These are phyloP conservation scores for Aspergillus incahuasiensis DNA, from an alignment of 495 filamentous ascomycete species.

Conservation along the genomic window DNA sequence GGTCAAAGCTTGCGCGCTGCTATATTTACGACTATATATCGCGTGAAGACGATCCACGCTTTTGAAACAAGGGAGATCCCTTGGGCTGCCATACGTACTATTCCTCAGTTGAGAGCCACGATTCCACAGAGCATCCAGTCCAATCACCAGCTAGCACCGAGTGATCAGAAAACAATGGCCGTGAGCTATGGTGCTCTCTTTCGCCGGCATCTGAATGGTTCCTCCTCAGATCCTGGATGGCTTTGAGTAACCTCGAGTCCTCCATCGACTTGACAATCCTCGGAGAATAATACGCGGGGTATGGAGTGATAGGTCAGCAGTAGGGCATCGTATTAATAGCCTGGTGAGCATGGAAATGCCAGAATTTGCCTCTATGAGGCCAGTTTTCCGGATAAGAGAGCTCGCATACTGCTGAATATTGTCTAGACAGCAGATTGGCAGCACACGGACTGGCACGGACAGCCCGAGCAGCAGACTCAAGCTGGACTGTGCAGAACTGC, in stretches of 20 bases:
- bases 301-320: neutral
- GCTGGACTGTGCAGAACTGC: neutral
- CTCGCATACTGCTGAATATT: neutral
- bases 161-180: neutral
- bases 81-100: neutral
- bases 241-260: neutral
- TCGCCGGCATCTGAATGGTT: neutral
- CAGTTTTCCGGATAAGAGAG: neutral
- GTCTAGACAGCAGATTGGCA: neutral
- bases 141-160: neutral
- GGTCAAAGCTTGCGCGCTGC: neutral
- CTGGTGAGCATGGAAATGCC: neutral
- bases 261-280: neutral
- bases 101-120: neutral
- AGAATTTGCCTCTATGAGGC: neutral
- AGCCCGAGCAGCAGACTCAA: neutral
- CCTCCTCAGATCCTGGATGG: neutral
- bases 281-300: neutral
- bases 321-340: neutral
- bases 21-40: neutral
- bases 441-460: neutral
- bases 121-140: neutral
- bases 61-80: neutral
- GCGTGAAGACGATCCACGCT: neutral
- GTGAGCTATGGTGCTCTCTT: neutral